Evolutionary conservation across 192 early-diverging fungal species (phyloP), one percentile per base, ranked within the genome.

Genomic region (Rhizoclosmatium globosum): DNA sequence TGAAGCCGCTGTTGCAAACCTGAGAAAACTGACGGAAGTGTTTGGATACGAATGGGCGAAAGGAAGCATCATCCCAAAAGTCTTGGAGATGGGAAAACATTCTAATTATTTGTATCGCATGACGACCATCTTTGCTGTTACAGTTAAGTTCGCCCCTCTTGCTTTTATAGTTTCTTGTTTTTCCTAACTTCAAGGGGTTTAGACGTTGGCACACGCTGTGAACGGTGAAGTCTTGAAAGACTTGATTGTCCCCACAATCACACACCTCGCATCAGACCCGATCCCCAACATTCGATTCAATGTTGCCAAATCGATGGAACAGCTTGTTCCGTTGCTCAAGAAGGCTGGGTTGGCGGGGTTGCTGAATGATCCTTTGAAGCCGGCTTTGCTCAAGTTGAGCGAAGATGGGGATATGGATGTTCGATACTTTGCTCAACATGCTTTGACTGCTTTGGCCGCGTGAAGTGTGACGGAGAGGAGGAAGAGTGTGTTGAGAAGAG

Each of bases 201-300:
- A 96, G 90, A 93, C 94, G 17, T 93, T 99, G 83, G 92, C 96
- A 56, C 92, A 92, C 38, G 94, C 93, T 41, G 91, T 96, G 58
- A 93, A 94, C 21, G 88, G 93, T 47, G 93, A 97, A 79, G 93
- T 98, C 44, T 90, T 99, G 62, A 92, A 92, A 73, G 95, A 96
- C 65, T 87, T 91, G 76, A 94, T 99, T 67, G 78, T 99, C 68
- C 98, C 98, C 13, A 93, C 95, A 7, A 89, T 98, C 58, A 91
- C 90, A 70, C 89, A 83, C 60, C 91, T 99, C 64, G 92, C 94
- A 45, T 88, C 89, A 15, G 98, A 99, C 81, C 95, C 95, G 11
- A 99, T 99, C 71, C 98, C 98, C 71, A 99, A 99, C 83, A 99
- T 99, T 80, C 93, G 98, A 47, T 99, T 99, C 91, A 99, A 98